Evolutionary conservation across 306 rosid species (phyloP).

Genomic region (Cyamopsis tetragonoloba): DNA sequence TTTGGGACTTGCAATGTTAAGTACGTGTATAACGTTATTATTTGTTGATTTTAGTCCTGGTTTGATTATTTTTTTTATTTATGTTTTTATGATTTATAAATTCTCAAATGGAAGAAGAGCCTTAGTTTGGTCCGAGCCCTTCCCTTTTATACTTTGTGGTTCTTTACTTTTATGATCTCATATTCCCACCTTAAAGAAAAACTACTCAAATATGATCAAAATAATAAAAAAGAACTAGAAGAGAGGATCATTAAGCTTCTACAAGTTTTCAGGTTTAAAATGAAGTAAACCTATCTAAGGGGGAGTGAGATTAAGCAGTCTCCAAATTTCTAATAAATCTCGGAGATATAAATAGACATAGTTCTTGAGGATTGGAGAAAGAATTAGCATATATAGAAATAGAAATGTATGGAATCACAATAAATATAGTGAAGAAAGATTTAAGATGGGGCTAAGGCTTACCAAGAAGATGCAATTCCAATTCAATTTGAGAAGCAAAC

Average conservation of each 20-base stretch:
- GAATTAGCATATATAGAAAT: no score
- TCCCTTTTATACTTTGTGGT: not conserved
- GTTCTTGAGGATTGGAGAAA: no score
- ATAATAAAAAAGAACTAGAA: not conserved
- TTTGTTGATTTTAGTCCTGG: no score
- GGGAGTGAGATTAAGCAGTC: no score
- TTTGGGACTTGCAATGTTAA: not conserved
- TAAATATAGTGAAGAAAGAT: not conserved
- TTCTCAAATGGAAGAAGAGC: not conserved
- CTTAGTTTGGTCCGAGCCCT: not conserved
- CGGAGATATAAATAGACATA: no score
- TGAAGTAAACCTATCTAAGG: not conserved
- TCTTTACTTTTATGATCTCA: not conserved
- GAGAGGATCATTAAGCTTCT: not conserved
- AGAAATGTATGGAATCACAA: not conserved
- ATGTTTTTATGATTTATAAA: not conserved
- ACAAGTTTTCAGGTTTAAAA: not conserved
- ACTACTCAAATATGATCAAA: not conserved
- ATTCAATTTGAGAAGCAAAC: not conserved
- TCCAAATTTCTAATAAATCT: no score
- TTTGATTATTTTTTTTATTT: not conserved
- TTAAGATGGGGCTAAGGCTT: conserved; percentile 11
- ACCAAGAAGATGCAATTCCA: conserved; percentile 14
- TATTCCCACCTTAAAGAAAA: not conserved
- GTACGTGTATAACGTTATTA: no score